Evolutionary conservation across 306 rosid species (phyloP), one percentile per base, ranked within the genome.

Genomic region (Vigna trinervia): DNA sequence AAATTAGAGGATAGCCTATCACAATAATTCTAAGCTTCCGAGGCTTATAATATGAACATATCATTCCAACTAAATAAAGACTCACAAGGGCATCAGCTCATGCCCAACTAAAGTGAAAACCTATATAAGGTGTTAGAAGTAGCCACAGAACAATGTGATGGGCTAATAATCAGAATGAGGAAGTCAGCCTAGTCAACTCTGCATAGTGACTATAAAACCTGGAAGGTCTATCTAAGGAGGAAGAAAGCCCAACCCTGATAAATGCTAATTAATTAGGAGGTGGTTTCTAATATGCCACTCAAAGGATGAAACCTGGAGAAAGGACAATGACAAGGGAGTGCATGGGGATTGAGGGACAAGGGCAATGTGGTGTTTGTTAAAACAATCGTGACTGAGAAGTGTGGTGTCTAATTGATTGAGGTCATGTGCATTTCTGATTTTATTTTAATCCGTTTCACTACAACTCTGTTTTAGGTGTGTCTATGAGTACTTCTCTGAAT

Each of bases 61-160:
- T 36, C 46, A 28, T 52, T 78, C 65, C 71, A 56, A 57, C 65
- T 62, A 69, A 68, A 64, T 34, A 45, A 63, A n/a, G 32, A 28
- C 32, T 28, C 32, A 28, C 32, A 28, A 28, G 32, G 3, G 2
- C 32, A 28, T 28, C 32, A 28, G 32, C 13, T 43, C 47, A 43
- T 43, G 12, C n/a, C 68, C 51, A 77, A 48, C 64, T 72, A 22
- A 13, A 28, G 74, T 14, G 0, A 22, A 64, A 57, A 6, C 8
- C 11, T 13, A 54, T n/a, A 11, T 34, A 14, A 13, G 65, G 56
- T 15, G 19, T 43, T 41, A 73, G 52, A 23, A 28, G 76, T 51
- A 67, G 61, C 53, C 61, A 36, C 14, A 19, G 17, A 79, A 59
- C 67, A 23, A 28, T 60, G 12, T 28, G 41, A 59, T 57, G 12